Base-by-base conservation (phyloP, 331 rosid genomes). In the Pyracantha coccinea region DNA sequence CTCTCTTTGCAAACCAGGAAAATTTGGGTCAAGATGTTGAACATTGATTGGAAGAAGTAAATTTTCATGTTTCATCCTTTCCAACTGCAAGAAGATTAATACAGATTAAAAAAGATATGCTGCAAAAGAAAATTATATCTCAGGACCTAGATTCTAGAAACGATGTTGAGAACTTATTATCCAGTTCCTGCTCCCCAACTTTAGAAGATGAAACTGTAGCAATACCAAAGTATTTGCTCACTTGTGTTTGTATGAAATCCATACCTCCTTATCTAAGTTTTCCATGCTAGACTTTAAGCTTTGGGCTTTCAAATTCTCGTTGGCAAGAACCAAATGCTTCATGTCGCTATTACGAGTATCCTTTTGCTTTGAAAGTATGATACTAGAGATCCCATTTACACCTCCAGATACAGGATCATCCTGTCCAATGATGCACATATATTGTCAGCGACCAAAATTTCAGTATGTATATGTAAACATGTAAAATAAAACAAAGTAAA, bases 1-100 rank as follows among this genome's bases (percentile, higher is more conserved):
- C 71, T 92, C 97, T 79, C 85, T 77, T 82, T 84, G 90, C 66
- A 95, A 82, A 75, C 86, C 92, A 55, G 91, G 89, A 82, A 81
- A 90, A 68, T 82, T 72, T 66, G 84, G 73, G 75, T 83, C 90
- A 9, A 75, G 69, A 62, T 80, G 84, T 63, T 71, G 71, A 55
- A 86, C 88, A 80, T 87, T 88, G 17, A 44, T 83, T 9, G 84
- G 47, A 62, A 83, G 81, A 79, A 86, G 83, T 66, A 81, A 75
- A 81, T 91, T 92, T 72, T 95, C 98, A 4, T 86, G 80, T 82
- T 87, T 92, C 96, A 95, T 85, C 80, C 83, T 89, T 89, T 92
- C 96, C 86, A 95, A 84, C 98, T 95, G 91, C 90, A 81, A 80
- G 61, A 64, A 80, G 75, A 78, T 70, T 3, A 47, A 75, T 60